Evolutionary conservation across 495 filamentous ascomycete genomes (phyloP).

Genomic region (Penicillium parvum): DNA sequence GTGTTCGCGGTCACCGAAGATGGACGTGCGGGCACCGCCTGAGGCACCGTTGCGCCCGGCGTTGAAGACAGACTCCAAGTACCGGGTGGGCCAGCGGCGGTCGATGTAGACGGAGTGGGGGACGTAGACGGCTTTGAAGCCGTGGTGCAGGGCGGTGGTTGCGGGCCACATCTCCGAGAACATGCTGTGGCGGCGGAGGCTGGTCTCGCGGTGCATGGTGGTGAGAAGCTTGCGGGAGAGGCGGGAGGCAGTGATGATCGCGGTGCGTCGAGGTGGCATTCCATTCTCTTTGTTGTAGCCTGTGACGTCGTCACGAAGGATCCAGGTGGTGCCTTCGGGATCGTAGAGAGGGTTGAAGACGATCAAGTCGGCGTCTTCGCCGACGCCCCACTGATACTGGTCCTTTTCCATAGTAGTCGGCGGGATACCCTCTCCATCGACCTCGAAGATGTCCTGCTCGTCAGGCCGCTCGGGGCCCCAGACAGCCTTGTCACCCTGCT

Average conservation of each 20-base stretch:
- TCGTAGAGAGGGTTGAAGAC: conserved; percentile 93
- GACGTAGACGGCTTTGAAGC: conserved; percentile 89
- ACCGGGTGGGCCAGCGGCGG: conserved; percentile 76
- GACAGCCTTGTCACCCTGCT: conserved; percentile 64
- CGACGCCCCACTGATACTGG: conserved; percentile 82
- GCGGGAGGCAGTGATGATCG: conserved; percentile 81
- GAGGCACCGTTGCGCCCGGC: conserved; percentile 76
- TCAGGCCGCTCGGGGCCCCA: conserved; percentile 80
- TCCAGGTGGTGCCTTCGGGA: conserved; percentile 83
- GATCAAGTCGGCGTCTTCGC: conserved; percentile 89
- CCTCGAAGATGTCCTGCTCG: conserved; percentile 62
- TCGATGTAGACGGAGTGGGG: conserved; percentile 92
- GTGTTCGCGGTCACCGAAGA: conserved; percentile 85
- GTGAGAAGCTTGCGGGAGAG: conserved; percentile 76
- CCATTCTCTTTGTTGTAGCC: conserved; percentile 72
- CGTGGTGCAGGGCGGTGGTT: conserved; percentile 82
- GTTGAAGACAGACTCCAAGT: conserved; percentile 80
- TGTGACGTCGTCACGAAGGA: conserved; percentile 79
- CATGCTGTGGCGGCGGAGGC: conserved; percentile 74
- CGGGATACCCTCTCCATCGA: conserved; percentile 66
- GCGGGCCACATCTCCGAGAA: conserved; percentile 97
- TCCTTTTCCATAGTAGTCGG: conserved; percentile 70
- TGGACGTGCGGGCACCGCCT: conserved; percentile 64
- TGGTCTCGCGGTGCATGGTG: conserved; percentile 88
- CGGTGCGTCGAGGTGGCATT: conserved; percentile 73